These are phyloP conservation scores for Mesembryanthemum crystallinum DNA, from an alignment of 148 eudicot species.

Conservation along the genomic window DNA sequence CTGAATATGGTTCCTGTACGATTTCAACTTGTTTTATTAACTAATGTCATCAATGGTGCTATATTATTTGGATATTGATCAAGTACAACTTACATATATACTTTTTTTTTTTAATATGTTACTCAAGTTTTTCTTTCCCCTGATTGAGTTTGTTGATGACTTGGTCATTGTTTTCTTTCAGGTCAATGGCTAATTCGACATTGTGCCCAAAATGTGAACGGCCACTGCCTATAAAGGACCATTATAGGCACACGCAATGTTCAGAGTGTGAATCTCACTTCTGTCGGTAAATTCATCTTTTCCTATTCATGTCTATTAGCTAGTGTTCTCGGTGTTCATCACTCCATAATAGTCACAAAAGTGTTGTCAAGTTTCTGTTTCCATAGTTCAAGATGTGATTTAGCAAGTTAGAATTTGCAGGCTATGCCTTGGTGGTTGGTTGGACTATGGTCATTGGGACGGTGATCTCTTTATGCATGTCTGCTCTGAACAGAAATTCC, in stretches of 20 bases:
- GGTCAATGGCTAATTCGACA: background rate
- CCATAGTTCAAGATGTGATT: background rate
- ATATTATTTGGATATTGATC: background rate
- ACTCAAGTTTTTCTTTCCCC: background rate
- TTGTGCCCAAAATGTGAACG: slow-evolving; percentile 19
- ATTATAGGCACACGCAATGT: slow-evolving; percentile 4
- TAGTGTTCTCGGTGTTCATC: too few relatives aligned
- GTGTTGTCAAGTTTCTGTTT: too few relatives aligned
- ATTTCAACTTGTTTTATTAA: too few relatives aligned
- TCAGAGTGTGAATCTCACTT: slow-evolving; percentile 14
- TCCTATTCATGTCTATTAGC: background rate
- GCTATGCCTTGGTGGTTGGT: slow-evolving; percentile 19
- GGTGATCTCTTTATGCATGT: slow-evolving; percentile 11
- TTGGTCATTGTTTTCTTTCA: slow-evolving; percentile 4
- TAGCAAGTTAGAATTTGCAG: slow-evolving; percentile 9
- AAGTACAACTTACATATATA: background rate
- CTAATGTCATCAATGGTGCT: too few relatives aligned
- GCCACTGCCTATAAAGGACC: background rate
- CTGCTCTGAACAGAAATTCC: slow-evolving; percentile 7
- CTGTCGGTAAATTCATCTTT: slow-evolving; percentile 22
- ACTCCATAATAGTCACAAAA: too few relatives aligned
- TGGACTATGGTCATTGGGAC: background rate
- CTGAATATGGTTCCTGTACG: too few relatives aligned
- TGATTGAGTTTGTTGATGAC: background rate
- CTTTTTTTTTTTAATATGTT: background rate